Percentiles rank a stretch among this genome's conserved stretches.
These are phyloP conservation scores for Debaryomyces singareniensis DNA, from an alignment of 1,139 yeast species.

Conservation along the genomic window DNA sequence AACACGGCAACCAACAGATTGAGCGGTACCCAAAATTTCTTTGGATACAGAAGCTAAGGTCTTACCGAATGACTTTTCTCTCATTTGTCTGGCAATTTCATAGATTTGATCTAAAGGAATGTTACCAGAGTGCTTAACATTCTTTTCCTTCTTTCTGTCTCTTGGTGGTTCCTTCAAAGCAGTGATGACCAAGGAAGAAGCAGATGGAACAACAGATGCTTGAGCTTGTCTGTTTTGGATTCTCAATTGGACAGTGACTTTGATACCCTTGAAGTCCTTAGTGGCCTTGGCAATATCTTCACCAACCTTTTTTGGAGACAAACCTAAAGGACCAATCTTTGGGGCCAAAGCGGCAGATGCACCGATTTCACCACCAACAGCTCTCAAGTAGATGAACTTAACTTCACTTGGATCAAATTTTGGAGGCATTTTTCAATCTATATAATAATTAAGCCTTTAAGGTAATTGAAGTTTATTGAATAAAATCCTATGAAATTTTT, in stretches of 20 bases:
- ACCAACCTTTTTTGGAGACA: constrained; percentile 99
- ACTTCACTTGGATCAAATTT: constrained; percentile 99
- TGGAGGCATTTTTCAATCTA: constrained; percentile 69
- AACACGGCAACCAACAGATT: constrained; percentile 98
- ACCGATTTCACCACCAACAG: constrained; percentile 99
- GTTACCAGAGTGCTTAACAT: constrained; percentile 99
- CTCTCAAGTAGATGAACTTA: constrained; percentile 97
- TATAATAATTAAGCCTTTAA: constrained; percentile 7
- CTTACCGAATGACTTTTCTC: constrained; percentile 97
- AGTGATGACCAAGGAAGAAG: constrained; percentile 97
- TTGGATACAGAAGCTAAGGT: constrained; percentile 93
- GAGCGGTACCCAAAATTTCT: constrained; percentile 99
- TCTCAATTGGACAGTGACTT: constrained; percentile 97
- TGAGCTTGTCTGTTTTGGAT: constrained; percentile 99
- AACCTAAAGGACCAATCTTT: constrained; percentile 99
- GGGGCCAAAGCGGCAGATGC: constrained; percentile 99
- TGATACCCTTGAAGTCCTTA: constrained; percentile 97
- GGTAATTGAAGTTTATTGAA: constrained; percentile 3
- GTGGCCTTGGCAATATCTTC: constrained; percentile 99
- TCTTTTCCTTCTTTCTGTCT: constrained; percentile 99
- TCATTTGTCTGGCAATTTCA: constrained; percentile 98
- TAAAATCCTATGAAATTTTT: constrained; percentile 3
- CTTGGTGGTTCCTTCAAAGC: constrained; percentile 99
- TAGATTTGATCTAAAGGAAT: constrained; percentile 93
- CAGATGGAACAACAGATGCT: constrained; percentile 99